These are phyloP conservation scores for Mortierella sp. DNA, from an alignment of 371 early-diverging fungal species.

Conservation along the genomic window DNA sequence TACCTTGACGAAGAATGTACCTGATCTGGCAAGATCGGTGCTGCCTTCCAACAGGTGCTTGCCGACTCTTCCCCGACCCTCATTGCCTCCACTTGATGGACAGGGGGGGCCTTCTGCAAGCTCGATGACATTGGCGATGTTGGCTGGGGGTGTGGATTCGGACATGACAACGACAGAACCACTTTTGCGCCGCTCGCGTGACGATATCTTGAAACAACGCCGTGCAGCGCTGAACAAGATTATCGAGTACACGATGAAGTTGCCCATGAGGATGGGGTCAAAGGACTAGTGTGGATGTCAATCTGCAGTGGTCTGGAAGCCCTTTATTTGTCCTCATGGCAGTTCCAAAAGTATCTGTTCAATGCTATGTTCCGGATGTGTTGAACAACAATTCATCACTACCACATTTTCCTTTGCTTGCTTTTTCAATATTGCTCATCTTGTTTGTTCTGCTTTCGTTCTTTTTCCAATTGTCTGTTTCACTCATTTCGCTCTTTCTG, in stretches of 20 bases:
- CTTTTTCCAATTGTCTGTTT: not conserved
- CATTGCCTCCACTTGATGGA: conserved; percentile 20
- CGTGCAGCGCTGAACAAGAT: conserved; percentile 36
- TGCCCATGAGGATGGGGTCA: conserved; percentile 28
- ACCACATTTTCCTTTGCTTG: not conserved
- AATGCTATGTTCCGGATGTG: not conserved
- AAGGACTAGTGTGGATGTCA: not conserved
- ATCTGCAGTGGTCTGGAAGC: conserved; percentile 1
- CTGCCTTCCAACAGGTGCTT: not conserved
- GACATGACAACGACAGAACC: conserved; percentile 18
- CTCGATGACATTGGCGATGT: conserved; percentile 9
- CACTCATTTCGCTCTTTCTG: not conserved
- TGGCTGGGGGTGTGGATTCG: conserved; percentile 10
- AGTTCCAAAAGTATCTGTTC: not conserved
- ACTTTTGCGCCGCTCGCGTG: conserved; percentile 24
- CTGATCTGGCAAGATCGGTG: not conserved
- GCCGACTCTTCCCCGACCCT: conserved; percentile 35
- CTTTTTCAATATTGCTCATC: not conserved
- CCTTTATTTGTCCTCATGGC: not conserved
- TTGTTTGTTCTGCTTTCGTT: conserved; percentile 4
- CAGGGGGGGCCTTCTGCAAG: not conserved
- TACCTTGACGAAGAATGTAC: not conserved
- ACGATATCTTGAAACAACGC: conserved; percentile 30
- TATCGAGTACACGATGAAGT: conserved; percentile 26
- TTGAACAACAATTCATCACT: not conserved